Conservation (phyloP, 2,329 filamentous ascomycete species). For the Parastagonospora avenae region DNA sequence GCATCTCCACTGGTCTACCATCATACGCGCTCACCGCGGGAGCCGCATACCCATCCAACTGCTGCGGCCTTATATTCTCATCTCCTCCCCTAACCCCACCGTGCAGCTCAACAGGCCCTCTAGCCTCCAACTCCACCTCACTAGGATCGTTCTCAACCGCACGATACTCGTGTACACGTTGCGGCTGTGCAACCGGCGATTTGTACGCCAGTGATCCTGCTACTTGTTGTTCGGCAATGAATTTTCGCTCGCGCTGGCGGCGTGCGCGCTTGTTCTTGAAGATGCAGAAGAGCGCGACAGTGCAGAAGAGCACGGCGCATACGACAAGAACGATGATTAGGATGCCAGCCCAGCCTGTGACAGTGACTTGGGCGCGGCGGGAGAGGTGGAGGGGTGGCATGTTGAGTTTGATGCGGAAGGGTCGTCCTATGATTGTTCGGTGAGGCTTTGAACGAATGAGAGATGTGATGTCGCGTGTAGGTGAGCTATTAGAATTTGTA, state of each 20-base stretch:
- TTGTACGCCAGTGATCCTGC: constrained; percentile 1
- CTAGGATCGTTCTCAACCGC: not conserved
- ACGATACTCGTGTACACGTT: not conserved
- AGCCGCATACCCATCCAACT: constrained; percentile 12
- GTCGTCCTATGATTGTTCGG: too few relatives aligned
- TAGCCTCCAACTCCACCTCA: not conserved
- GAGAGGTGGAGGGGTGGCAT: constrained; percentile 4
- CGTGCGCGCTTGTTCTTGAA: constrained; percentile 3
- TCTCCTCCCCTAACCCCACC: not conserved
- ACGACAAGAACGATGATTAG: constrained; percentile 4
- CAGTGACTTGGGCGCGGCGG: constrained; percentile 7
- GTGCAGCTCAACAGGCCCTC: constrained; percentile 14
- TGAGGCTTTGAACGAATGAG: too few relatives aligned
- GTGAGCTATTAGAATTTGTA: too few relatives aligned
- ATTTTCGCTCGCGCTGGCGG: constrained; percentile 12
- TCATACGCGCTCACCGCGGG: constrained; percentile 8
- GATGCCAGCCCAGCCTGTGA: not conserved
- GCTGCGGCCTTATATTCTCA: constrained; percentile 3
- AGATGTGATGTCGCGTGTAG: too few relatives aligned
- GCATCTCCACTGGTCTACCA: constrained; percentile 13
- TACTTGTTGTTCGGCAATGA: constrained; percentile 7
- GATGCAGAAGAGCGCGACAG: constrained; percentile 7
- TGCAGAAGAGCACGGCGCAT: constrained; percentile 5
- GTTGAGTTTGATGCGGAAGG: constrained; percentile 8
- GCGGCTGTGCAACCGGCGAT: constrained; percentile 2